Conservation (phyloP, 2,329 filamentous ascomycete genomes). For the Microdochium trichocladiopsis region DNA sequence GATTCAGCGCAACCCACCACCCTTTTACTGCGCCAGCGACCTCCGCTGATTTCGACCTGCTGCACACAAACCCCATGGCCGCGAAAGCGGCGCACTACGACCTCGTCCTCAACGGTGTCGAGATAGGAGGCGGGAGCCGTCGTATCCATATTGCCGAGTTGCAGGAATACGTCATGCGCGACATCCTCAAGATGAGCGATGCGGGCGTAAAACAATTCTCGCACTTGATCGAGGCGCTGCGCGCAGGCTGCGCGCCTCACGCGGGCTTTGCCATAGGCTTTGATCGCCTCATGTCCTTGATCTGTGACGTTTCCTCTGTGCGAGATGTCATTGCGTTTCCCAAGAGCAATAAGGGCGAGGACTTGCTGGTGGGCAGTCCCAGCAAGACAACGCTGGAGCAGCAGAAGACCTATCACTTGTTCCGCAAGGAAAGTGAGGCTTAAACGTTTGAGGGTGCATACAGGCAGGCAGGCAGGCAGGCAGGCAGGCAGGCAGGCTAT, state of each 20-base stretch:
- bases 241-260: slow-evolving; percentile 86
- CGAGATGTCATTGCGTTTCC: slow-evolving; percentile 96
- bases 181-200: slow-evolving; percentile 73
- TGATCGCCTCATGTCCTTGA: slow-evolving; percentile 74
- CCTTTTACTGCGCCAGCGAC: slow-evolving; percentile 87
- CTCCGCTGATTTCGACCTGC: slow-evolving; percentile 62
- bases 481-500: too few species aligned
- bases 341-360: slow-evolving; percentile 85
- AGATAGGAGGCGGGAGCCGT: slow-evolving; percentile 86
- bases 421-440: slow-evolving; percentile 1
- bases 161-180: slow-evolving; percentile 77
- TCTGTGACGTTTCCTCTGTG: slow-evolving; percentile 71
- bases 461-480: too few species aligned
- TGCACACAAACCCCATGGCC: slow-evolving; percentile 63
- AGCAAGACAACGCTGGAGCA: slow-evolving; percentile 12
- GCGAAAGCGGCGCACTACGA: slow-evolving; percentile 89
- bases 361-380: slow-evolving; percentile 75
- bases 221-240: slow-evolving; percentile 76
- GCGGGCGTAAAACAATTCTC: slow-evolving; percentile 72
- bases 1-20: slow-evolving; percentile 84
- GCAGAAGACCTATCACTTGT: slow-evolving; percentile 14
- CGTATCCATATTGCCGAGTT: slow-evolving; percentile 82
- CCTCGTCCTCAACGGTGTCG: slow-evolving; percentile 89
- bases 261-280: slow-evolving; percentile 91
- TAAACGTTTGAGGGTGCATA: too few species aligned